These are phyloP conservation scores for Trichoderma arundinaceum DNA, from an alignment of 2,329 filamentous ascomycete genomes.

Conservation along the genomic window DNA sequence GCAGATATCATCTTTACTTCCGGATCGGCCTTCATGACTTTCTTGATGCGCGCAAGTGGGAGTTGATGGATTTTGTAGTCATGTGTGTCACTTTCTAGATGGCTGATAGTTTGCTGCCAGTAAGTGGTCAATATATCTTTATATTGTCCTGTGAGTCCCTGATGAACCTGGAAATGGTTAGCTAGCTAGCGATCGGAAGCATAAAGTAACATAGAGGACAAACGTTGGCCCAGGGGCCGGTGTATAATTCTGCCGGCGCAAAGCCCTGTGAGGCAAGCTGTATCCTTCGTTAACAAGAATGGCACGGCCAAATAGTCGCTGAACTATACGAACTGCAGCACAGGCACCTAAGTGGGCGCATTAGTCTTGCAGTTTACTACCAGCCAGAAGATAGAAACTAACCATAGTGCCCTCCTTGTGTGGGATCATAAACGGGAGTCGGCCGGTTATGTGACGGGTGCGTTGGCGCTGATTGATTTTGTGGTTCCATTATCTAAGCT, in stretches of 20 bases:
- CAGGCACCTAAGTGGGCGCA: slow-evolving; percentile 51
- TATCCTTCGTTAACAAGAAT: slow-evolving; percentile 38
- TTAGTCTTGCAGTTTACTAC: slow-evolving; percentile 28
- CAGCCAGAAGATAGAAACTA: slow-evolving; percentile 40
- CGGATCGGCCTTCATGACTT: slow-evolving; percentile 99
- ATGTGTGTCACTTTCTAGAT: slow-evolving; percentile 91
- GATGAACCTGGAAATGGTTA: slow-evolving; percentile 72
- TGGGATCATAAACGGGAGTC: slow-evolving; percentile 73
- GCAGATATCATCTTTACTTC: slow-evolving; percentile 99
- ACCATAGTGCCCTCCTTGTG: slow-evolving; percentile 80
- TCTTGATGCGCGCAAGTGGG: slow-evolving; percentile 97
- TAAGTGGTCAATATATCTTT: slow-evolving; percentile 98
- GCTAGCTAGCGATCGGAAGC: not conserved
- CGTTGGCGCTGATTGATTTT: slow-evolving; percentile 56
- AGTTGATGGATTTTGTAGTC: slow-evolving; percentile 99
- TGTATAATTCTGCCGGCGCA: slow-evolving; percentile 91
- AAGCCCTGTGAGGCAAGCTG: slow-evolving; percentile 87
- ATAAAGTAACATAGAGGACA: slow-evolving; percentile 40
- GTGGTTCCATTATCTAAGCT: slow-evolving; percentile 46
- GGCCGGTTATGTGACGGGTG: slow-evolving; percentile 64
- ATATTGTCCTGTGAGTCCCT: slow-evolving; percentile 89
- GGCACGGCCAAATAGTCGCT: not conserved
- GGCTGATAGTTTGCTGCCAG: slow-evolving; percentile 98
- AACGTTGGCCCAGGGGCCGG: slow-evolving; percentile 94
- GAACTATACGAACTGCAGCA: slow-evolving; percentile 48